Evolutionary conservation across 2,329 filamentous ascomycete genomes (phyloP), one percentile per base, ranked within the genome.

Genomic region (Magnaporthiopsis poae): DNA sequence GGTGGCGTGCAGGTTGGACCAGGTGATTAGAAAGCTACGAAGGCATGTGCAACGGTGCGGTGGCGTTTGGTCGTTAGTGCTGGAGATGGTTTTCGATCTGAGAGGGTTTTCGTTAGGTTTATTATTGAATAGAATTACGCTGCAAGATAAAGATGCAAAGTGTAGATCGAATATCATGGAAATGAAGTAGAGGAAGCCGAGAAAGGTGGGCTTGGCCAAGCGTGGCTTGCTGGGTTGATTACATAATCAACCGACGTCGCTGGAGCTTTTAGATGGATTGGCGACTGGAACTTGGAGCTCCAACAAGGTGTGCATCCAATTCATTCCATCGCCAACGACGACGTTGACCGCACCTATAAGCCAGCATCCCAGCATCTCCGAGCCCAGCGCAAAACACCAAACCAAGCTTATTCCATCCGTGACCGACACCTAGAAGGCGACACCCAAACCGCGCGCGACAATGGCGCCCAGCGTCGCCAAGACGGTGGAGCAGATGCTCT

Each of bases 401-500:
- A 21, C 46, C 18, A n/a, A 56, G 8, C 8, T 25, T 3, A 5
- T 21, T 56, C 46, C 21, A n/a, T 56, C 21, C 8, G 46, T 21
- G 46, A 56, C 13, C 39, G 39, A 56, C 21, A 5, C 46, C 18
- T 0, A 56, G 3, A 56, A n/a, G 46, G 46, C 46, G 46, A 56
- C 21, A 25, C 46, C 46, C 46, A 11, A 46, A 7, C 39, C 39
- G 27, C 46, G 46, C 46, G 11, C 46, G 3, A 56, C 46, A n/a
- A 46, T 62, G 64, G 60, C 59, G 29, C 18, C 64, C 56, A 65
- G 52, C 29, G 63, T 60, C 9, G 31, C 63, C 63, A 65, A 60
- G 31, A 36, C 80, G 62, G 77, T 78, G 35, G 72, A 76, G 63
- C 76, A 79, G 66, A 85, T 89, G 75, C 84, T 89, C 71, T 78